Percentiles rank a stretch among this genome's conserved stretches.
Evolutionary conservation across 768 basidiomycete genomes (phyloP).

Genomic region (Gyrodon lividus): DNA sequence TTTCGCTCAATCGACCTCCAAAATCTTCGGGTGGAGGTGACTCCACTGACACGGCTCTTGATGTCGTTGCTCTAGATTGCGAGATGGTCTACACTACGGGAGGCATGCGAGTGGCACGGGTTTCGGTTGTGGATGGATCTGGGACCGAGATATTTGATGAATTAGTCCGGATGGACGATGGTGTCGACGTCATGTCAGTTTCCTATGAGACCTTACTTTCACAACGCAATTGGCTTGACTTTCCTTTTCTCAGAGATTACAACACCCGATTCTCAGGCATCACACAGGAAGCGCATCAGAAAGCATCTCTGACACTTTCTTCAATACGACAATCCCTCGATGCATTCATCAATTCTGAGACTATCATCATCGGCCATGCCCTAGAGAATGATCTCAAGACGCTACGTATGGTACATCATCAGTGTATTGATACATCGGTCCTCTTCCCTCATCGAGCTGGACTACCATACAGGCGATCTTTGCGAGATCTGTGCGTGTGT

Average conservation of each 20-base stretch:
- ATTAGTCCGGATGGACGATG: slow-evolving; percentile 76
- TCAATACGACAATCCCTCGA: slow-evolving; percentile 69
- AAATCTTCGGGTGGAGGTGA: slow-evolving; percentile 1
- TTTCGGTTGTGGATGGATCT: slow-evolving; percentile 81
- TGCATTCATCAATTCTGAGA: slow-evolving; percentile 69
- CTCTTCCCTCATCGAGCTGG: slow-evolving; percentile 87
- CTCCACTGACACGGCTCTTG: slow-evolving; percentile 44
- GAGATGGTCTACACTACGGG: slow-evolving; percentile 97
- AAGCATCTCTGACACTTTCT: slow-evolving; percentile 65
- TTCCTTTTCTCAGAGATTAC: slow-evolving; percentile 60
- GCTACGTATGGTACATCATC: slow-evolving; percentile 81
- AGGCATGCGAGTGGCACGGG: slow-evolving; percentile 86
- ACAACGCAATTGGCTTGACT: slow-evolving; percentile 1
- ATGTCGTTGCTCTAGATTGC: slow-evolving; percentile 90
- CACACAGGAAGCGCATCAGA: slow-evolving; percentile 52
- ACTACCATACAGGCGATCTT: slow-evolving; percentile 68
- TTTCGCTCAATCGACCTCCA: slow-evolving; percentile 47
- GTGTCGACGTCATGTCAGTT: slow-evolving; percentile 72
- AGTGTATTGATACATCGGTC: slow-evolving; percentile 82
- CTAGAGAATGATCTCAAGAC: slow-evolving; percentile 95
- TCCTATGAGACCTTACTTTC: slow-evolving; percentile 5
- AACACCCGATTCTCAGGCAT: slow-evolving; percentile 92
- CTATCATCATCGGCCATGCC: slow-evolving; percentile 87
- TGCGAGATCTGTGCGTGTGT: slow-evolving; percentile 74
- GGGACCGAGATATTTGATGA: slow-evolving; percentile 81